These are phyloP conservation scores for Candida nonsorbophila DNA, from an alignment of 805 yeast species.

Conservation along the genomic window DNA sequence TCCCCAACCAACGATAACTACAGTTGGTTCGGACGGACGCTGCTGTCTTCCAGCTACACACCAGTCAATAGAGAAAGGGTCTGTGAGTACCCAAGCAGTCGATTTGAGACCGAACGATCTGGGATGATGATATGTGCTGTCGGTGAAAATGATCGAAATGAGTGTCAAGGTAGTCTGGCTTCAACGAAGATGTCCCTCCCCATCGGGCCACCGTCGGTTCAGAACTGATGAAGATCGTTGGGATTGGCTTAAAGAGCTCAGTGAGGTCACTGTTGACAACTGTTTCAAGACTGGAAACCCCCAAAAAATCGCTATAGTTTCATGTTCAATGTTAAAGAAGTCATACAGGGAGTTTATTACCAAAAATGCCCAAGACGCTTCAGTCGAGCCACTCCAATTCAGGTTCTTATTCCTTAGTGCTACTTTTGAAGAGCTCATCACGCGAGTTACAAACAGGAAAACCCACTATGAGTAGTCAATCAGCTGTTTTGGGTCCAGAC, in stretches of 20 bases:
- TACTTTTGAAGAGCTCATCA: conserved; percentile 51
- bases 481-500: too few species aligned
- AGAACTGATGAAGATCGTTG: conserved; percentile 86
- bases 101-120: too few species aligned
- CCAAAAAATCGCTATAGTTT: conserved; percentile 44
- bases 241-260: conserved; percentile 72
- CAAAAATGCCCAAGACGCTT: conserved; percentile 20
- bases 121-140: too few species aligned
- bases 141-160: too few species aligned
- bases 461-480: conserved; percentile 90
- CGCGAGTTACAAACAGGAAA: conserved; percentile 58
- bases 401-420: conserved; percentile 66
- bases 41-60: too few species aligned
- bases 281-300: conserved; percentile 24
- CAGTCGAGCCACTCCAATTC: conserved; percentile 29
- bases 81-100: too few species aligned
- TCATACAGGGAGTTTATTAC: conserved; percentile 63
- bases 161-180: too few species aligned
- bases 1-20: too few species aligned
- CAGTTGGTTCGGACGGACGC: too few species aligned
- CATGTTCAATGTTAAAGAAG: conserved; percentile 83
- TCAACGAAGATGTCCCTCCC: too few species aligned
- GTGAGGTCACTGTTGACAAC: conserved; percentile 32
- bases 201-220: too few species aligned
- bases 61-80: too few species aligned